Base-by-base conservation (phyloP, 164 flowering plant species). In the Warburgia ugandensis region DNA sequence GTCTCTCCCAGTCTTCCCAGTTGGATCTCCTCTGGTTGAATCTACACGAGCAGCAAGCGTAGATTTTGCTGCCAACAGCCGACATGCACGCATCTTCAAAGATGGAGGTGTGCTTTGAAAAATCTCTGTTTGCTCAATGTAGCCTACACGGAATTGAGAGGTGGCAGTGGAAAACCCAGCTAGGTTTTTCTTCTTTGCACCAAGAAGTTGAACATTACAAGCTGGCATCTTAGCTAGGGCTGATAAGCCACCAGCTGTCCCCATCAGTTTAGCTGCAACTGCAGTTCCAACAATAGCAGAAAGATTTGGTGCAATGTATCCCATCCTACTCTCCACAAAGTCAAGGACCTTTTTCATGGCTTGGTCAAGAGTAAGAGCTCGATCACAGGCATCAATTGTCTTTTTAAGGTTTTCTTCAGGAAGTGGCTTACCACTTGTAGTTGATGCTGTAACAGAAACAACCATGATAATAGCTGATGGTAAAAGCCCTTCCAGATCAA, bases 201-300 rank as follows among this genome's bases (percentile, higher is more conserved):
- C 95, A 58, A 92, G 94, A 70, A 85, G 83, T 70, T 88, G 98
- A 59, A 92, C 94, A 67, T 92, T 88, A 65, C 98, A 91, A 47
- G 98, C 95, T 25, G 98, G 98, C 90, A 87, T 91, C 78, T 87
- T 88, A 8, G 96, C 94, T 45, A 91, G 58, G 17, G 95, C 66
- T 5, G 80, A 64, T 19, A 91, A 75, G 31, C 98, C 98, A 55
- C 98, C 95, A 57, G 98, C 98, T 35, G 95, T 87, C n/a, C 95
- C 96, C 92, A 87, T 87, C 19, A 91, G 76, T 63, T 91, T 91
- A 17, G 98, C 98, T 6, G 96, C 98, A 72, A 91, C 98, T 42
- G 95, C 94, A 77, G 84, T 91, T 27, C 98, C 98, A 69, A 83
- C 95, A 39, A 91, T 80, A 40, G 92, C 80, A 60, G 98, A 91